A percentile compares a stretch with the other conserved stretches of the same genome.
phyloP scores from a whole-genome alignment of 2,329 filamentous ascomycete species.

The Botrytis pseudocinerea region DNA sequence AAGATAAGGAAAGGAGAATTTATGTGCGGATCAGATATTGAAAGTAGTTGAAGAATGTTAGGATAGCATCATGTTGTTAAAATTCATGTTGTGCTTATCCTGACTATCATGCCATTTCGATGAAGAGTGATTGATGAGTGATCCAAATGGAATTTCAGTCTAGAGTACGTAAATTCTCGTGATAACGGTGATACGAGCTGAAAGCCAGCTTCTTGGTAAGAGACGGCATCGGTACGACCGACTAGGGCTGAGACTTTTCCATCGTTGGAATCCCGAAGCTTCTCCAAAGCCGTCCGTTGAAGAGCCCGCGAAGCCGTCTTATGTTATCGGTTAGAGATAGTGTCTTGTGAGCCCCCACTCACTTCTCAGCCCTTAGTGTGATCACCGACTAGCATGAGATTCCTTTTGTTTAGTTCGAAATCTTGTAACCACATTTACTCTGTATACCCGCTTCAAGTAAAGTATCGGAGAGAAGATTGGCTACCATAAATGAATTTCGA shows the following conservation, averaged over 20 bases:
- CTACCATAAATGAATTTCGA: conserved; percentile 1
- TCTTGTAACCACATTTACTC: conserved; percentile 10
- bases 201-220: conserved; percentile 15
- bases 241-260: conserved; percentile 23
- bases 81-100: conserved; percentile 9
- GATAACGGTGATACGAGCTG: conserved; percentile 25
- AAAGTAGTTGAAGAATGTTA: neutral
- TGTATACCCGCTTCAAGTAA: conserved; percentile 30
- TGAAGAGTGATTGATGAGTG: conserved; percentile 10
- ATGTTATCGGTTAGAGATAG: conserved; percentile 15
- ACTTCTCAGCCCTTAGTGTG: conserved; percentile 19
- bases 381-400: conserved; percentile 20
- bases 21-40: neutral
- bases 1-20: conserved; percentile 1
- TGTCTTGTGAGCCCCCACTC: conserved; percentile 27
- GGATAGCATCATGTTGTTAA: neutral
- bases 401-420: conserved; percentile 21
- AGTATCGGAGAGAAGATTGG: conserved; percentile 23
- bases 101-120: conserved; percentile 13
- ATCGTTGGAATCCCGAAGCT: conserved; percentile 6
- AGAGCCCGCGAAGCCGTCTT: conserved; percentile 10
- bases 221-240: conserved; percentile 19
- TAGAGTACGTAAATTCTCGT: conserved; percentile 11
- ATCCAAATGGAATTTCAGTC: neutral
- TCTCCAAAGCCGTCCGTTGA: conserved; percentile 12